A percentile compares a stretch with the other conserved stretches of the same genome.
Conservation (phyloP, 176 grass and related monocot species). For the Triticum timopheevii region DNA sequence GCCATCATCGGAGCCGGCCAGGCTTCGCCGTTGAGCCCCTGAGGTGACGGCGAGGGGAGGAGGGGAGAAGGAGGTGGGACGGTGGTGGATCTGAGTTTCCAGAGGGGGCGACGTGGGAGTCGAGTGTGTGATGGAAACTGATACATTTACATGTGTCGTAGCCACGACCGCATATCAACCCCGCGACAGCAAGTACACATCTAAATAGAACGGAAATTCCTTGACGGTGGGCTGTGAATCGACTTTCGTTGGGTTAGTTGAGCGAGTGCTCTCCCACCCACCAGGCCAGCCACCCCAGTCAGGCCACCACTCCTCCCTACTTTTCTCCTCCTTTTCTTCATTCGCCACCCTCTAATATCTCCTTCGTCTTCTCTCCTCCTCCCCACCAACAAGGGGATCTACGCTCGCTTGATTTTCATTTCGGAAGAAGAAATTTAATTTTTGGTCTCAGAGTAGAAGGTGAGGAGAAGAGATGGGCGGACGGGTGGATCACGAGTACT, state of each 20-base stretch:
- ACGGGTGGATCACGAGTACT: conserved; percentile 81
- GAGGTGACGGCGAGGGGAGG: no score
- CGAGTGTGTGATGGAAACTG: no score
- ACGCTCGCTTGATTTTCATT: background rate
- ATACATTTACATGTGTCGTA: no score
- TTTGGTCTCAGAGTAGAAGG: background rate
- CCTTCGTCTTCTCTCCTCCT: background rate
- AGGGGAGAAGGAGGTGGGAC: no score
- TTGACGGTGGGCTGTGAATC: background rate
- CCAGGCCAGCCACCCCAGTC: background rate
- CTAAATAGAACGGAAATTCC: background rate
- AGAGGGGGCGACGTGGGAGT: no score
- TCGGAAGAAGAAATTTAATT: background rate
- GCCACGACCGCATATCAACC: no score
- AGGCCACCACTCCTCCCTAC: background rate
- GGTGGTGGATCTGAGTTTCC: no score
- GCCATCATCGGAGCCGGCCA: no score
- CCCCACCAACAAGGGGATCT: conserved; percentile 2
- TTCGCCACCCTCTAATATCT: background rate
- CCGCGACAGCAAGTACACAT: no score
- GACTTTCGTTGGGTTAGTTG: conserved; percentile 27
- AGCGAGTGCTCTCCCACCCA: conserved; percentile 30
- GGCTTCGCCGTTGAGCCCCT: no score
- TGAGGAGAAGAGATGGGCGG: conserved; percentile 32
- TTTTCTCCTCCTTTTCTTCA: background rate